Base-by-base conservation (phyloP, 2,329 filamentous ascomycete species). In the Aspergillus bombycis region DNA sequence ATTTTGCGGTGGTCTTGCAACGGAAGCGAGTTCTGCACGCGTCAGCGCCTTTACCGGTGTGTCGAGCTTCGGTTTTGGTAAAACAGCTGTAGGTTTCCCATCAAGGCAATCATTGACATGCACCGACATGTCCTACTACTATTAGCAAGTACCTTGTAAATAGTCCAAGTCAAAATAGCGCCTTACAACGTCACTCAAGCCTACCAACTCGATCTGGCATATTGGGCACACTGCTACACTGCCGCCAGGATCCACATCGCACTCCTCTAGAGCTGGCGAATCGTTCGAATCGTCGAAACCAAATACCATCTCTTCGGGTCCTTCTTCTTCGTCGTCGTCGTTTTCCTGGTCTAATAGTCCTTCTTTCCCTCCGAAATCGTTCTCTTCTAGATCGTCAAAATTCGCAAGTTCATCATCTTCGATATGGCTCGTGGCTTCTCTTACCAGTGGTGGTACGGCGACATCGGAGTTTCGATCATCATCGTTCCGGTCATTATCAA, bases 81-180 rank as follows among this genome's bases (percentile, higher is more conserved):
- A 85, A 16, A 90, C 71, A 2, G 89, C 85, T 52, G 88, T 85
- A 6, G 91, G 86, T 53, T 90, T 91, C 1, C 93, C 93, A 74
- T 99, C 95, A 2, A 99, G 83, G 77, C 95, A 99, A 11, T 89
- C 88, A 75, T 99, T 99, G 68, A 99, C 95, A 76, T 99, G 95
- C 2, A 90, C 80, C 8, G 90, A 91, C 11, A 89, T 90, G 70
- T 94, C 87, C 74, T 93, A 87, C 1, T 8, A 32, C 7, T 26
- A 34, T 62, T 30, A 62, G 55, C 52, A 34, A 50, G 14, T 23
- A 19, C n/a, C 30, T 28, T 4, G 21, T 28, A 10, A 19, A 14
- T 9, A 14, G 1, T n/a, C 3, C 11, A 53, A 32, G 12, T 4
- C 11, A 32, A 34, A 21, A 4, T 10, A n/a, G 19, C 4, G 36